Evolutionary conservation across 2,329 filamentous ascomycete species (phyloP).

Genomic region (Aspergillus tamarii): DNA sequence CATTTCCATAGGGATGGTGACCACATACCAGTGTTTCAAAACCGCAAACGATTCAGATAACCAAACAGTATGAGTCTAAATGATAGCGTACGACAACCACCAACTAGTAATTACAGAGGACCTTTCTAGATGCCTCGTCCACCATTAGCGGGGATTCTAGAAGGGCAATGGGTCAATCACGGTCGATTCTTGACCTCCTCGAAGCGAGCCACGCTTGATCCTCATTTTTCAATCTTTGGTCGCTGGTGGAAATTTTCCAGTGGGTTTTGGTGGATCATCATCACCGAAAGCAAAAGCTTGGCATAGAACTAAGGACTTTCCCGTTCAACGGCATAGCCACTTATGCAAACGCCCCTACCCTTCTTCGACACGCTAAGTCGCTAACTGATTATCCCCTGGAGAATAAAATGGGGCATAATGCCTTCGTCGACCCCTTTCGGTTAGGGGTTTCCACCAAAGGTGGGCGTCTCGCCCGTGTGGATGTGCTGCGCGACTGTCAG

Average conservation of each 20-base stretch:
- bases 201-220: not conserved
- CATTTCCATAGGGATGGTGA: conserved; percentile 8
- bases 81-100: not conserved
- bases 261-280: conserved; percentile 14
- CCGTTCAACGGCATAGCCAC: conserved; percentile 11
- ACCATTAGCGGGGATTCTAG: conserved; percentile 6
- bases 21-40: conserved; percentile 13
- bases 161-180: conserved; percentile 5
- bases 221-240: not conserved
- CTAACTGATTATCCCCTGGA: not conserved
- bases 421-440: not conserved
- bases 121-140: not conserved
- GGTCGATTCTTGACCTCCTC: not conserved
- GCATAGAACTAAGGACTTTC: conserved; percentile 9
- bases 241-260: conserved; percentile 2
- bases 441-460: not conserved
- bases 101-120: not conserved
- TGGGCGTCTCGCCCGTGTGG: conserved; percentile 1
- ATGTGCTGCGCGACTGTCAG: not conserved
- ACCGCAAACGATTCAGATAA: not conserved
- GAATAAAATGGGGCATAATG: not conserved
- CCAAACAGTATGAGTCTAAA: not conserved
- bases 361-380: not conserved
- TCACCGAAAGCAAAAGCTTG: conserved; percentile 23
- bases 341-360: conserved; percentile 3